Base-by-base conservation (phyloP, 192 early-diverging fungal genomes). In the Mortierella antarctica region DNA sequence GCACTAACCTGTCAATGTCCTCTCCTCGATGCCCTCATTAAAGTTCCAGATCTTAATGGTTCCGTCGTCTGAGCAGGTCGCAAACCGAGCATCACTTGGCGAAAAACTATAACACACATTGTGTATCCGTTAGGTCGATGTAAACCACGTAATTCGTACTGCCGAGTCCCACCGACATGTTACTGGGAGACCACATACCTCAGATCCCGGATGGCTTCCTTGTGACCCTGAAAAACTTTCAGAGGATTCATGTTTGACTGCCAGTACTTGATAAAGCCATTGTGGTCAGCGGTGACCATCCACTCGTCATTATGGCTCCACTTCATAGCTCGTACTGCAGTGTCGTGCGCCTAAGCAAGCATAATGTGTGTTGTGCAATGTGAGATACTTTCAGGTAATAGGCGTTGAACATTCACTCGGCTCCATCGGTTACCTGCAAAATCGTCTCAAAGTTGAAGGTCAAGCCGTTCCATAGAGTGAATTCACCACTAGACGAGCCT, bases 361-460 rank as follows among this genome's bases (percentile, higher is more conserved):
- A 54, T 41, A 45, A 53, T 31, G 31, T 31, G 31, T 1, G 31
- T 31, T 1, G 31, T 31, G 31, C 31, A 3, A 23, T 23, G 31
- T 20, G 14, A 68, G n/a, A 39, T 8, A 31, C 31, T 17, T 6
- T 47, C 5, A 59, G 46, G 41, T 5, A 51, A 51, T 6, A 64
- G 20, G 20, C 8, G 5, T 1, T 63, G 62, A 42, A 10, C 15
- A 44, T 13, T 15, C 15, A 17, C 65, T 49, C 8, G 14, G 17
- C 0, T n/a, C 15, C 31, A 23, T 6, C 14, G 7, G 48, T 48
- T 86, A 88, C 91, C 84, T 97, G 95, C 67, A 97, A 86, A 82
- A 97, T 97, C 13, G 95, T 98, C 71, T 98, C 98, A 83, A 98
- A 99, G 77, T 99, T 99, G 73, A 99, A 98, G 1, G 95, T 96